A percentile compares a stretch with the other conserved stretches of the same genome.
Conservation (phyloP, 2,329 filamentous ascomycete species). For the Chaetomium globosum region DNA sequence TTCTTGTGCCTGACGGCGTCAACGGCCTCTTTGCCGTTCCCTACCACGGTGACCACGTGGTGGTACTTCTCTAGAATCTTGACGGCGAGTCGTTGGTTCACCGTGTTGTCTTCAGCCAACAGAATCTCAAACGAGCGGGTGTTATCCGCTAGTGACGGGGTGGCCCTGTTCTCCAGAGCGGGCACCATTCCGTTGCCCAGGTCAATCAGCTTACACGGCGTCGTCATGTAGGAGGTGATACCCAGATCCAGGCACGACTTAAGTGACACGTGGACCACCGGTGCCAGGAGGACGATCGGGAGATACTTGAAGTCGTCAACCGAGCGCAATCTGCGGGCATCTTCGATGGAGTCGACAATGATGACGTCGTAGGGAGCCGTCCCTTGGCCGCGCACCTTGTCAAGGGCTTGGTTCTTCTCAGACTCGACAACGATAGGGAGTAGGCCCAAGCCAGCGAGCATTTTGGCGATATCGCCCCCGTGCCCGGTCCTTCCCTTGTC, state of each 20-base stretch:
- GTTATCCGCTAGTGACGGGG: conserved; percentile 87
- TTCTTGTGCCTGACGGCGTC: conserved; percentile 89
- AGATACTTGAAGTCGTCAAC: conserved; percentile 98
- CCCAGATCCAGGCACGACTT: conserved; percentile 93
- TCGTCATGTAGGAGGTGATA: conserved; percentile 99
- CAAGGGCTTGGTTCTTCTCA: conserved; percentile 65
- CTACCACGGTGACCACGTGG: conserved; percentile 86
- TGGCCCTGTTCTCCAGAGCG: conserved; percentile 88
- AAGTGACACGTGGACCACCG: conserved; percentile 84
- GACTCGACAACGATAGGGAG: conserved; percentile 82
- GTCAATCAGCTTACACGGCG: conserved; percentile 90
- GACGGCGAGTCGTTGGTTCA: conserved; percentile 93
- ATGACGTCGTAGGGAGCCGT: conserved; percentile 85
- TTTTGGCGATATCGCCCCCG: conserved; percentile 73
- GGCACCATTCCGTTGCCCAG: conserved; percentile 95
- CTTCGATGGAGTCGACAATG: conserved; percentile 90
- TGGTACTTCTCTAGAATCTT: conserved; percentile 98
- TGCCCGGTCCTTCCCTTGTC: conserved; percentile 83
- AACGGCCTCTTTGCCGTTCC: conserved; percentile 91
- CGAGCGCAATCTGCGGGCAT: conserved; percentile 79
- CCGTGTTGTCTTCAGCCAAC: conserved; percentile 93
- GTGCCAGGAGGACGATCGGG: conserved; percentile 88
- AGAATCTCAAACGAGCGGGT: conserved; percentile 95
- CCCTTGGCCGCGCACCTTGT: conserved; percentile 52
- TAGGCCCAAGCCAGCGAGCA: conserved; percentile 78